Evolutionary conservation across 306 rosid species (phyloP).

Genomic region (Medicago truncatula): DNA sequence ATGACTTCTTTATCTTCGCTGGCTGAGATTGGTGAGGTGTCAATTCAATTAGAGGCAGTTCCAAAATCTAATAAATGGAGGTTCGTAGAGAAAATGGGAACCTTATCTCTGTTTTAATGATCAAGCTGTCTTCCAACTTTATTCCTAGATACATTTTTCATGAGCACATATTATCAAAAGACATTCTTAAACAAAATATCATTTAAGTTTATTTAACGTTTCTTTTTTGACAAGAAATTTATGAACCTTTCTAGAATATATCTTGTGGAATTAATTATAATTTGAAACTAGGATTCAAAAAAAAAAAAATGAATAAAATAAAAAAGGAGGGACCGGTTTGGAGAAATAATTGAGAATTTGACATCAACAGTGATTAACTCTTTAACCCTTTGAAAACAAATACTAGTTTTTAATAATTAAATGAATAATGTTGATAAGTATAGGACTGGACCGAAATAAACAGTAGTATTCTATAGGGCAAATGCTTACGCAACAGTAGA

Average conservation of each 20-base stretch:
- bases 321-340: no score
- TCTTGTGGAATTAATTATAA: not conserved
- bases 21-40: slow-evolving; percentile 1
- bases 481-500: slow-evolving; percentile 46
- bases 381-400: not conserved
- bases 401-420: not conserved
- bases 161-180: not conserved
- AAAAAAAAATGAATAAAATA: no score
- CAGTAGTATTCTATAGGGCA: not conserved
- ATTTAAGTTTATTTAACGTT: not conserved
- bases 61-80: not conserved
- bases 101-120: not conserved
- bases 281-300: no score
- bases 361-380: not conserved
- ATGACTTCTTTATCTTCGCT: not conserved
- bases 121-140: not conserved
- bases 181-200: not conserved
- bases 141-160: not conserved
- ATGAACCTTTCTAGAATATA: slow-evolving; percentile 1
- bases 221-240: not conserved
- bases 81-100: not conserved
- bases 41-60: not conserved
- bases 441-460: slow-evolving; percentile 31
- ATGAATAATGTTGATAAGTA: not conserved
- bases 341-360: not conserved